Conservation (phyloP, 1,139 yeast genomes). For the Meyerozyma sp. region DNA sequence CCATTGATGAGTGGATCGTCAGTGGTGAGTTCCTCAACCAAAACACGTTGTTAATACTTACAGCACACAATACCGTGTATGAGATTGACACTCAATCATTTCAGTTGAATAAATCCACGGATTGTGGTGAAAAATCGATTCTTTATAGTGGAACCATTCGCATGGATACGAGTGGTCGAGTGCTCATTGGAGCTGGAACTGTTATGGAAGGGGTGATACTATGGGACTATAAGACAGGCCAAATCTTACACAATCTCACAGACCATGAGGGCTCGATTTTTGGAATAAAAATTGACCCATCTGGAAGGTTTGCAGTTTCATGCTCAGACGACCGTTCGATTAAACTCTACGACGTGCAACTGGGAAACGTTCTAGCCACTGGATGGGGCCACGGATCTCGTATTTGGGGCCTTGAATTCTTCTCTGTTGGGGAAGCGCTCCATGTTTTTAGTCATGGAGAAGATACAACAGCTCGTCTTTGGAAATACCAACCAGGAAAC, state of each 20-base stretch:
- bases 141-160: constrained; percentile 80
- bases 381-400: constrained; percentile 98
- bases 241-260: constrained; percentile 49
- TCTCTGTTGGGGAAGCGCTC: constrained; percentile 23
- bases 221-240: constrained; percentile 55
- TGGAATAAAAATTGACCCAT: constrained; percentile 59
- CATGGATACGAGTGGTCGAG: constrained; percentile 31
- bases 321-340: constrained; percentile 95
- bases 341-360: constrained; percentile 58
- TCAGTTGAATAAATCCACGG: constrained; percentile 27
- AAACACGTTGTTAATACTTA: constrained; percentile 46
- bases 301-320: constrained; percentile 56
- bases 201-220: constrained; percentile 83
- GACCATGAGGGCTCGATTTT: constrained; percentile 92
- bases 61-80: constrained; percentile 75
- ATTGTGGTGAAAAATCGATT: constrained; percentile 72
- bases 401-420: constrained; percentile 78
- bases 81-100: constrained; percentile 25
- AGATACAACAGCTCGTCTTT: constrained; percentile 81
- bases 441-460: constrained; percentile 70
- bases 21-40: constrained; percentile 46
- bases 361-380: constrained; percentile 57
- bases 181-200: constrained; percentile 79
- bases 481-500: constrained; percentile 44
- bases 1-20: constrained; percentile 74